Base-by-base conservation (phyloP, 2,329 filamentous ascomycete genomes). In the Ilyonectria sp. region DNA sequence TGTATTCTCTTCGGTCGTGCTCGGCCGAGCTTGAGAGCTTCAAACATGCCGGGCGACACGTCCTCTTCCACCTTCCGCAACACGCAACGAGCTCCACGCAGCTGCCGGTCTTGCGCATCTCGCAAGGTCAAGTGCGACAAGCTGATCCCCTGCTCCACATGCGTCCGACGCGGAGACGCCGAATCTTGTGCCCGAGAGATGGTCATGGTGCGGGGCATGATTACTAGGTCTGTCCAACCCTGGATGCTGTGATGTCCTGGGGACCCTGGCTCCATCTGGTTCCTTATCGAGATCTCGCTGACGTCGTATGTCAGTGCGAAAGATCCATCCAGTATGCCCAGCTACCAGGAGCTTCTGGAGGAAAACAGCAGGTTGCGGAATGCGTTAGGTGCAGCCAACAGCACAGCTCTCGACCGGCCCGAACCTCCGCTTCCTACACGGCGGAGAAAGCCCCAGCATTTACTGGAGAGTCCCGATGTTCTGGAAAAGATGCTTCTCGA, bases 51-150 rank as follows among this genome's bases (percentile, higher is more conserved):
- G 35, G 33, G 15, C 7, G n/a, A 55, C 37, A 26, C 44, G 3
- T 50, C 46, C 31, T n/a, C 35, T 5, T 50, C 46, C 1, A 4
- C 57, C 46, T 56, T 71, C 29, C 58, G 72, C 8, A 68, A 66
- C 21, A 73, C 74, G 1, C 75, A 77, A 61, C 60, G 71, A 37
- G 71, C 71, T 5, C 75, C 75, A 10, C 69, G 71, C 2, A 74
- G 69, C 52, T 76, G 75, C 54, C 47, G 59, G 9, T 49, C 68
- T 6, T 77, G 75, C 40, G 58, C 73, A 2, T 67, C 68, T 9
- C 74, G 75, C 57, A 74, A 75, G 57, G 71, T 76, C 29, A 68
- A 67, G 54, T 76, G 75, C 47, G 70, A 76, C 63, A 77, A 77
- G 52, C 58, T 40, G 3, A 64, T 73, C 3, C 74, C 75, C 3